A percentile compares a stretch with the other conserved stretches of the same genome.
Conservation (phyloP, 176 grass and related monocot species). For the Tillandsia fasciculata region DNA sequence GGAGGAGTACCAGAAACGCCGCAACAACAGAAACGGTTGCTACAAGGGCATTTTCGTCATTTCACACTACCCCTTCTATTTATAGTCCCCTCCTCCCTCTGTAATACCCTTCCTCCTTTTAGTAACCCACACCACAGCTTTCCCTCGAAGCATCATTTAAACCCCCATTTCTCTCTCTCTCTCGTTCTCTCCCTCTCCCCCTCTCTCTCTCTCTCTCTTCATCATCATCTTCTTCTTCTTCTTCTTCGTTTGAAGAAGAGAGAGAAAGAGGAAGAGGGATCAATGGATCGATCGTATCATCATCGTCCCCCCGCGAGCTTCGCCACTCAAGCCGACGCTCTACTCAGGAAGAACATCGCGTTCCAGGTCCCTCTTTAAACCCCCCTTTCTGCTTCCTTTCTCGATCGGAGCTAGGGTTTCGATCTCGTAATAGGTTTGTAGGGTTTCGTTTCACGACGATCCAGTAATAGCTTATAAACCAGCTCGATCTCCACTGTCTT, state of each 20-base stretch:
- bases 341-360: conserved; percentile 48
- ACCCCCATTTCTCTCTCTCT: neutral
- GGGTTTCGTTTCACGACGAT: too few relatives aligned
- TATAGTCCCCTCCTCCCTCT: conserved; percentile 12
- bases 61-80: neutral
- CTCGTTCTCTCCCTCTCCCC: neutral
- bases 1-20: too few relatives aligned
- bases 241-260: neutral
- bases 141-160: too few relatives aligned
- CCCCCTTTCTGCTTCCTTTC: neutral
- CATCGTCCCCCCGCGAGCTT: conserved; percentile 10
- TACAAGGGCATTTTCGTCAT: conserved; percentile 8
- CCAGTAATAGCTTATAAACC: too few relatives aligned
- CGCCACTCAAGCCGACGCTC: conserved; percentile 37
- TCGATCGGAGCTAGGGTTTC: neutral
- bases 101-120: neutral
- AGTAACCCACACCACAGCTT: neutral
- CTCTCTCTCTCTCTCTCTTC: neutral
- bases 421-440: conserved; percentile 4
- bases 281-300: neutral
- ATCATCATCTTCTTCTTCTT: neutral
- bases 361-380: conserved; percentile 29
- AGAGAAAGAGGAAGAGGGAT: conserved; percentile 22
- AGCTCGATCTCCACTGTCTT: too few relatives aligned
- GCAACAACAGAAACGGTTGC: neutral